Conservation (phyloP, 805 yeast genomes). For the Starmerella powellii region DNA sequence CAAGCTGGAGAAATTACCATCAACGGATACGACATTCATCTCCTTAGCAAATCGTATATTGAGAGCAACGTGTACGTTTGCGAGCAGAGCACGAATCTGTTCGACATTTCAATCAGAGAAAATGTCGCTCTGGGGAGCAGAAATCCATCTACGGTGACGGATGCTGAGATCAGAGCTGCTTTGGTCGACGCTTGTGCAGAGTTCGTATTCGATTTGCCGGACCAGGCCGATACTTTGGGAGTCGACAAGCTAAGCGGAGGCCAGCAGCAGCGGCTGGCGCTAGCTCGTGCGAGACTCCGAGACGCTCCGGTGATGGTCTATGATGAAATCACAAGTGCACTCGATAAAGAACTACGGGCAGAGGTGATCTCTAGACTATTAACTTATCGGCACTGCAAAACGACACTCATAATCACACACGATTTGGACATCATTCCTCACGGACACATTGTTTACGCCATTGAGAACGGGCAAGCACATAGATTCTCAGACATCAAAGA, state of each 20-base stretch:
- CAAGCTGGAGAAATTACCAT: constrained; percentile 45
- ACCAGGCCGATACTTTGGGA: constrained; percentile 43
- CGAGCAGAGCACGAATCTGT: constrained; percentile 57
- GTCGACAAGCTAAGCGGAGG: constrained; percentile 64
- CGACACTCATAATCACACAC: constrained; percentile 77
- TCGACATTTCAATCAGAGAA: constrained; percentile 48
- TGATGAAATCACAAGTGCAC: constrained; percentile 79
- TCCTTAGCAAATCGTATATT: constrained; percentile 42
- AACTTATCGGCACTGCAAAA: constrained; percentile 49
- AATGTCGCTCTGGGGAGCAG: constrained; percentile 48
- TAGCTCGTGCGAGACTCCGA: constrained; percentile 70
- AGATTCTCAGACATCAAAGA: not conserved
- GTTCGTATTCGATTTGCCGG: constrained; percentile 38
- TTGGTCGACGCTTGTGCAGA: constrained; percentile 41
- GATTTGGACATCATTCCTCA: constrained; percentile 46
- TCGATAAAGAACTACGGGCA: constrained; percentile 45
- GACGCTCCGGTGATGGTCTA: constrained; percentile 64
- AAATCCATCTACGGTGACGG: constrained; percentile 22
- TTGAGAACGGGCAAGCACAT: constrained; percentile 46
- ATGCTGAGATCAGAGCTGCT: constrained; percentile 34
- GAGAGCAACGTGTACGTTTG: constrained; percentile 55
- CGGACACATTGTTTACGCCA: constrained; percentile 45
- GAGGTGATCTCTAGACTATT: constrained; percentile 41
- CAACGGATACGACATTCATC: constrained; percentile 40
- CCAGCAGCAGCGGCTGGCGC: constrained; percentile 68